Conservation (phyloP, 2,329 filamentous ascomycete genomes). For the Nigrospora sphaerica region DNA sequence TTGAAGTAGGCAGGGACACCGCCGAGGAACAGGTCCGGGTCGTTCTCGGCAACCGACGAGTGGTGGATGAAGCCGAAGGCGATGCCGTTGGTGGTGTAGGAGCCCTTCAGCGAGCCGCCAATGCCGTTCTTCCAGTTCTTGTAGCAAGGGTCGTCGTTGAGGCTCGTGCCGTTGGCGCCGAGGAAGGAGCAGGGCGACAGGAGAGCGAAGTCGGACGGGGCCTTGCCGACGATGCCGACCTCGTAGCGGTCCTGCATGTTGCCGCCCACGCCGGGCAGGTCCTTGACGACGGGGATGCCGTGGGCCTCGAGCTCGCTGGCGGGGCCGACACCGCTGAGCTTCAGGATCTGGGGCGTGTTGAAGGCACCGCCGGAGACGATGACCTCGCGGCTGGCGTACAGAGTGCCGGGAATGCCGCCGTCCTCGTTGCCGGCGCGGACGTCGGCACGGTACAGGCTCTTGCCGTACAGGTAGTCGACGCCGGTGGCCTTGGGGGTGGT, state of each 20-base stretch:
- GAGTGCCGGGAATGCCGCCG: constrained; percentile 18
- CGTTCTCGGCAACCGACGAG: constrained; percentile 7
- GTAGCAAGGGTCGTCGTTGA: constrained; percentile 20
- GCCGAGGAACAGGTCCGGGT: constrained; percentile 45
- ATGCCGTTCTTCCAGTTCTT: constrained; percentile 8
- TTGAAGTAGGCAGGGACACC: constrained; percentile 47
- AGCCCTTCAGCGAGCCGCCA: constrained; percentile 9
- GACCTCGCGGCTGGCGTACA: constrained; percentile 35
- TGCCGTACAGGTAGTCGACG: constrained; percentile 31
- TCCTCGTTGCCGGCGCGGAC: constrained; percentile 18
- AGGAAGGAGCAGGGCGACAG: constrained; percentile 21
- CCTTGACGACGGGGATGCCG: constrained; percentile 33
- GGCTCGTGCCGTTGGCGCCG: constrained; percentile 2
- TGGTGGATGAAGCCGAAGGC: constrained; percentile 17
- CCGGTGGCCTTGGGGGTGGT: constrained; percentile 27
- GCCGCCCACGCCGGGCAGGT: constrained; percentile 48
- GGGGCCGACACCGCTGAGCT: constrained; percentile 36
- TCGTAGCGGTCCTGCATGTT: constrained; percentile 50
- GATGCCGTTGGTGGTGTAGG: constrained; percentile 20
- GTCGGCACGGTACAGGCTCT: constrained; percentile 34
- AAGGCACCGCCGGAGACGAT: constrained; percentile 43
- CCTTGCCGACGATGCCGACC: constrained; percentile 33
- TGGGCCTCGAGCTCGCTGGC: constrained; percentile 25
- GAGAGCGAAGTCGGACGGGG: constrained; percentile 22
- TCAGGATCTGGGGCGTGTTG: constrained; percentile 43